Conservation (phyloP, 2,329 filamentous ascomycete species). For the Paecilomyces sp. region DNA sequence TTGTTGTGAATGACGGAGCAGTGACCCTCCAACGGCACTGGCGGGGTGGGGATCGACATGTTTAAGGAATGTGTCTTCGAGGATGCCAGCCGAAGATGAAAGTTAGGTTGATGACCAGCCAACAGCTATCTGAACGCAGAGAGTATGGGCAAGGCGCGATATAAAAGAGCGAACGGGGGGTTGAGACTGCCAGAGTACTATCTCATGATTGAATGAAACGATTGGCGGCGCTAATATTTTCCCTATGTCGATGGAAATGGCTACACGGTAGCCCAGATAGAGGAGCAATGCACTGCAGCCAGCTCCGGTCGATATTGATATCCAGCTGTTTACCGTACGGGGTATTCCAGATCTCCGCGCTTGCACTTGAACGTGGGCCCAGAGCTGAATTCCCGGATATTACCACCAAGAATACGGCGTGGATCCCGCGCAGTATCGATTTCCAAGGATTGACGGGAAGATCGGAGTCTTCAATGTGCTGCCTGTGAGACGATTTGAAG, state of each 20-base stretch:
- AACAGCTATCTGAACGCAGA: not conserved
- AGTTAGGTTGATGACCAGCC: conserved; percentile 8
- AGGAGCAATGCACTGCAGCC: not conserved
- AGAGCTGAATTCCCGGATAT: not conserved
- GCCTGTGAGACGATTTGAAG: not conserved
- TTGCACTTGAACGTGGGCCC: not conserved
- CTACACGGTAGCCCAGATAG: not conserved
- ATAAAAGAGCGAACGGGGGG: conserved; percentile 12
- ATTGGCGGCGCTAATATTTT: not conserved
- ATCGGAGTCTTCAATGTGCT: not conserved
- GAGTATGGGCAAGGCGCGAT: conserved; percentile 5
- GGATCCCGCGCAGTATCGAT: not conserved
- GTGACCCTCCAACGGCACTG: conserved; percentile 62
- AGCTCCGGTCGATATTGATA: not conserved
- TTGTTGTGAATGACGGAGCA: conserved; percentile 77
- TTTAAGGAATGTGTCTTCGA: conserved; percentile 15
- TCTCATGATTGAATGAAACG: conserved; percentile 18
- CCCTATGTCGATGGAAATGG: not conserved
- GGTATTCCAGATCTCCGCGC: not conserved
- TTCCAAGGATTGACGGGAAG: not conserved
- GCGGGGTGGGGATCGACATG: conserved; percentile 69
- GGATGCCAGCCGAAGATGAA: conserved; percentile 20
- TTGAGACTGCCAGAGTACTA: conserved; percentile 29
- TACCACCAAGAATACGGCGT: not conserved
- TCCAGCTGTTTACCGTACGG: not conserved